A percentile compares a stretch with the other conserved stretches of the same genome.
phyloP scores from a whole-genome alignment of 352 stramenopile genomes.

The Globisporangium mamillatum region DNA sequence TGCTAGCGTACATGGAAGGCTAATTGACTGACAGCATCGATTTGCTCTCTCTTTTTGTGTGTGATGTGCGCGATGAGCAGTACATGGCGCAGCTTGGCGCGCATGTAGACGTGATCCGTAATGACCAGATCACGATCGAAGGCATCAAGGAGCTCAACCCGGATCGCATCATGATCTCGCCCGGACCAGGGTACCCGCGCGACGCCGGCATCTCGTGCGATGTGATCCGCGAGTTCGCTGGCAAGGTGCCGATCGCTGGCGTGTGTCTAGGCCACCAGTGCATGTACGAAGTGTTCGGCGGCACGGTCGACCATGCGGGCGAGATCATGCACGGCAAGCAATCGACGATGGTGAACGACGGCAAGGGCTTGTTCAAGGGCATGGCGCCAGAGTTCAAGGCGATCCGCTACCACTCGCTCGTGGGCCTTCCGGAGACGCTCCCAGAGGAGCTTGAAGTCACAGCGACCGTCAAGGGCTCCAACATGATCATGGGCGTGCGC shows the following conservation, averaged over 20 bases:
- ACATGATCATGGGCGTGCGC: conserved; percentile 89
- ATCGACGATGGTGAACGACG: conserved; percentile 80
- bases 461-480: conserved; percentile 71
- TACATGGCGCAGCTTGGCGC: conserved; percentile 86
- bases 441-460: conserved; percentile 78
- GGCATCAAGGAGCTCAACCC: conserved; percentile 72
- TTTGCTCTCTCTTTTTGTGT: not conserved
- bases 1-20: not conserved
- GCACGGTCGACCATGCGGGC: conserved; percentile 77
- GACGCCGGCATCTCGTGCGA: conserved; percentile 82
- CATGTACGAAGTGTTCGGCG: conserved; percentile 88
- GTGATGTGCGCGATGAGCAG: conserved; percentile 19
- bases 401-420: conserved; percentile 88
- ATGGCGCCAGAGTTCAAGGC: conserved; percentile 77
- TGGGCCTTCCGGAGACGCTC: conserved; percentile 78
- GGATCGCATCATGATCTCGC: conserved; percentile 88
- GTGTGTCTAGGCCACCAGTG: conserved; percentile 85
- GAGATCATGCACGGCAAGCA: conserved; percentile 89
- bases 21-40: not conserved
- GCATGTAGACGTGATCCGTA: conserved; percentile 75
- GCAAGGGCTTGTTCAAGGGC: conserved; percentile 82
- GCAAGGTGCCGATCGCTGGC: conserved; percentile 80
- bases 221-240: conserved; percentile 79
- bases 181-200: conserved; percentile 75
- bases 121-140: conserved; percentile 82